These are phyloP conservation scores for Prunus campanulata DNA, from an alignment of 306 rosid species.

Conservation along the genomic window DNA sequence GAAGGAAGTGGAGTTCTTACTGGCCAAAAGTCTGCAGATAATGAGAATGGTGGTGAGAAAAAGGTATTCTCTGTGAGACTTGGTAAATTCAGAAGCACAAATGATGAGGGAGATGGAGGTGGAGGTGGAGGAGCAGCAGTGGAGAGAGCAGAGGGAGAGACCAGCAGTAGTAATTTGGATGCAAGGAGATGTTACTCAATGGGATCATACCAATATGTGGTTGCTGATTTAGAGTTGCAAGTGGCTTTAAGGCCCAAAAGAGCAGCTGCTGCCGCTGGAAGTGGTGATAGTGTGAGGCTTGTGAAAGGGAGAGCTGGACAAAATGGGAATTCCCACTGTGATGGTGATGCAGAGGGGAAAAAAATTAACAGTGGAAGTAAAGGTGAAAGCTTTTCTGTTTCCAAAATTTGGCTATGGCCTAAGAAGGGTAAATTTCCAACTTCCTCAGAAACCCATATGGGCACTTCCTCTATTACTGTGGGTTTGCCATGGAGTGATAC, in stretches of 20 bases:
- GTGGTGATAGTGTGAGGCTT: constrained; percentile 49
- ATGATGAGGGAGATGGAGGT: constrained; percentile 36
- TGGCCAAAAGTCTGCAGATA: constrained; percentile 47
- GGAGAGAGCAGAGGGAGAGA: constrained; percentile 52
- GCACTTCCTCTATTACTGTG: constrained; percentile 38
- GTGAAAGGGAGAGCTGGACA: constrained; percentile 52
- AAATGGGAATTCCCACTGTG: constrained; percentile 43
- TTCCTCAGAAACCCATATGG: constrained; percentile 44
- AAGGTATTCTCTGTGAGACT: constrained; percentile 80
- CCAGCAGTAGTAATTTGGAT: constrained; percentile 62
- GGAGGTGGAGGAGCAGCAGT: constrained; percentile 11
- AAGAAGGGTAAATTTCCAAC: constrained; percentile 64
- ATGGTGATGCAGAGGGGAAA: constrained; percentile 63
- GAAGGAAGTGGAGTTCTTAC: constrained; percentile 36
- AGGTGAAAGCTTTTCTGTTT: constrained; percentile 90
- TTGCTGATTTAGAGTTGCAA: constrained; percentile 73
- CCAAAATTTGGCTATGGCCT: constrained; percentile 95
- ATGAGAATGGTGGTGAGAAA: constrained; percentile 53
- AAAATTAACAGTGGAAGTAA: constrained; percentile 63
- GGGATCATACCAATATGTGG: constrained; percentile 92
- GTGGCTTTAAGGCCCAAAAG: constrained; percentile 59
- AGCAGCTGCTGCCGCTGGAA: constrained; percentile 22
- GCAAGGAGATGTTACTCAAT: constrained; percentile 90
- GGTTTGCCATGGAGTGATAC: constrained; percentile 56
- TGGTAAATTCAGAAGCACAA: constrained; percentile 71